Percentiles rank a stretch among this genome's conserved stretches.
Conservation (phyloP, 257 asterid genomes). For the Solanum pimpinellifolium region DNA sequence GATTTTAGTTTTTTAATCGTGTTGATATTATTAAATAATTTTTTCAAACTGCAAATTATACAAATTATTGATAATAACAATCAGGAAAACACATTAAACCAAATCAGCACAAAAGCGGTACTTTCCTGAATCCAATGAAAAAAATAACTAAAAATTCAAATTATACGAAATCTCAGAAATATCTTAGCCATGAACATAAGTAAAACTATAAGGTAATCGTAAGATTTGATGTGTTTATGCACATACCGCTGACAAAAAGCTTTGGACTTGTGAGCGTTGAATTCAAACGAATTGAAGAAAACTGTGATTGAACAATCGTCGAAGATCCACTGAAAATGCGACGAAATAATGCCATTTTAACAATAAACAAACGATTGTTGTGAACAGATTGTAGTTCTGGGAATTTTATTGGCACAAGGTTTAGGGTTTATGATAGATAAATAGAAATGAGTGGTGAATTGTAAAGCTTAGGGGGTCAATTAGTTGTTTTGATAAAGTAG, state of each 20-base stretch:
- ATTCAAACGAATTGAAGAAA: conserved; percentile 45
- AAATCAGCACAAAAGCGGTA: not conserved
- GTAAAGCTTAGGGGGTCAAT: not conserved
- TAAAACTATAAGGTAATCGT: not conserved
- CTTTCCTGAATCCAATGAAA: not conserved
- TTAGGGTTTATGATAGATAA: not conserved
- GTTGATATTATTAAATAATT: too few relatives aligned
- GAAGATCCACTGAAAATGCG: conserved; percentile 29
- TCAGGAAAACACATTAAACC: not conserved
- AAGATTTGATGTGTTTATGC: not conserved
- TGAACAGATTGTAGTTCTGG: not conserved
- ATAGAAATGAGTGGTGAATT: not conserved
- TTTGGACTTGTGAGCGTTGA: conserved; percentile 78
- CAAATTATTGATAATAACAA: not conserved
- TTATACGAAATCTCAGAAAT: not conserved
- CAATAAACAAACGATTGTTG: not conserved
- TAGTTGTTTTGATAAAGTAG: not conserved
- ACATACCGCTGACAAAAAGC: conserved; percentile 82
- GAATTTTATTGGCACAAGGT: not conserved
- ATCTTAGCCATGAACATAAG: not conserved
- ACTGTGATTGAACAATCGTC: conserved; percentile 26
- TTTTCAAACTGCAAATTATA: not conserved
- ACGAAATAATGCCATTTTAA: conserved; percentile 56
- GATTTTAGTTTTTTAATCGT: not conserved
- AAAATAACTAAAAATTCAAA: not conserved